Conservation (phyloP, 768 basidiomycete genomes). For the Boletus rubropictus region DNA sequence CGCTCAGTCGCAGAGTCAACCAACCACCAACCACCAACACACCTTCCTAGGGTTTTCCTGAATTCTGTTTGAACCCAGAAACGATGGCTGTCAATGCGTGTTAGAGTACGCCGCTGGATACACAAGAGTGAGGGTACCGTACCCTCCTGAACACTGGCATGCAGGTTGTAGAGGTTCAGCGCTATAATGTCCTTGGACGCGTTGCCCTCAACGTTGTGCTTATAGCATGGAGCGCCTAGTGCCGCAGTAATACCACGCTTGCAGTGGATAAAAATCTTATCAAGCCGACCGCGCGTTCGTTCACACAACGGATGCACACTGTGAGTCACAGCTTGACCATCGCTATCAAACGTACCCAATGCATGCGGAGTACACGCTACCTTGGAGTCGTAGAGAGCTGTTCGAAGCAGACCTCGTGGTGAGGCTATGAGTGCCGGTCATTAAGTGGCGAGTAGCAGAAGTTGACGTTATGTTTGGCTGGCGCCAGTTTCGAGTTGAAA, state of each 20-base stretch:
- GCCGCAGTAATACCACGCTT: conserved; percentile 11
- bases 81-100: conserved; percentile 3
- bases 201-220: conserved; percentile 4
- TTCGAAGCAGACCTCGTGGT: neutral
- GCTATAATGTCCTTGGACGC: neutral
- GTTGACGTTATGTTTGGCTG: conserved; percentile 3
- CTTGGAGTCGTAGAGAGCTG: neutral
- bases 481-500: too few relatives aligned
- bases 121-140: neutral
- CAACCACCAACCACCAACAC: neutral
- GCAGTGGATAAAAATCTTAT: neutral
- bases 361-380: neutral
- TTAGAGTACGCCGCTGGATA: neutral
- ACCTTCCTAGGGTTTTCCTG: conserved; percentile 6
- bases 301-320: neutral
- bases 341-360: neutral
- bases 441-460: neutral
- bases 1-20: neutral
- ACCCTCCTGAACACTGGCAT: conserved; percentile 9
- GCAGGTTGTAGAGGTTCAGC: neutral
- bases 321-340: neutral
- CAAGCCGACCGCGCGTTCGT: neutral
- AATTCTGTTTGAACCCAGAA: neutral
- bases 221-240: conserved; percentile 3
- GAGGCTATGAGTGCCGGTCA: neutral